phyloP scores from a whole-genome alignment of 2,329 filamentous ascomycete species.

The Aureobasidium uvarum region DNA sequence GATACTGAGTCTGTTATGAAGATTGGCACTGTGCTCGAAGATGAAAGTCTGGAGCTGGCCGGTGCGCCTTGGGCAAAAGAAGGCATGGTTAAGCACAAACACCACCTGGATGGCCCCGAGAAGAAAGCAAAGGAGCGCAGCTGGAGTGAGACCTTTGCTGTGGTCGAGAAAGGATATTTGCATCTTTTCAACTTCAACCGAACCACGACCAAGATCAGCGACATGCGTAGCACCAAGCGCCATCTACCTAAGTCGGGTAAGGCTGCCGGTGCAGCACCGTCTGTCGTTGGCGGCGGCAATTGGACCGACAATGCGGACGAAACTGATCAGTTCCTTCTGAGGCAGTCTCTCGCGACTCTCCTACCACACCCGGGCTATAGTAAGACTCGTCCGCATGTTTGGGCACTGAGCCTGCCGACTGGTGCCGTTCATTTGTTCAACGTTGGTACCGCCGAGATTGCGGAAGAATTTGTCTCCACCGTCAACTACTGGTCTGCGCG shows the following conservation, averaged over 20 bases:
- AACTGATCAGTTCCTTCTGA: slow-evolving; percentile 79
- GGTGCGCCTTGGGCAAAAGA: slow-evolving; percentile 99
- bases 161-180: slow-evolving; percentile 91
- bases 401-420: slow-evolving; percentile 86
- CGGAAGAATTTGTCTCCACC: slow-evolving; percentile 88
- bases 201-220: slow-evolving; percentile 55
- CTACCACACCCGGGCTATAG: slow-evolving; percentile 92
- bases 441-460: slow-evolving; percentile 90
- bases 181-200: slow-evolving; percentile 89
- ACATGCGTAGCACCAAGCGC: slow-evolving; percentile 21
- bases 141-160: slow-evolving; percentile 94
- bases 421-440: slow-evolving; percentile 98
- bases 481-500: slow-evolving; percentile 98
- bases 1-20: slow-evolving; percentile 39
- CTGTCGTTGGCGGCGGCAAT: slow-evolving; percentile 88
- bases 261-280: slow-evolving; percentile 50
- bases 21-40: slow-evolving; percentile 66
- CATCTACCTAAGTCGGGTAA: slow-evolving; percentile 30
- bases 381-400: slow-evolving; percentile 84
- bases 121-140: slow-evolving; percentile 92
- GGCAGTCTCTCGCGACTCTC: slow-evolving; percentile 87
- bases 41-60: slow-evolving; percentile 85
- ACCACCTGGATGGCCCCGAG: slow-evolving; percentile 85
- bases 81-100: slow-evolving; percentile 92
- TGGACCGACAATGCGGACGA: slow-evolving; percentile 97